Evolutionary conservation across 2,329 filamentous ascomycete species (phyloP).

Genomic region (Pseudogymnoascus pannorum): DNA sequence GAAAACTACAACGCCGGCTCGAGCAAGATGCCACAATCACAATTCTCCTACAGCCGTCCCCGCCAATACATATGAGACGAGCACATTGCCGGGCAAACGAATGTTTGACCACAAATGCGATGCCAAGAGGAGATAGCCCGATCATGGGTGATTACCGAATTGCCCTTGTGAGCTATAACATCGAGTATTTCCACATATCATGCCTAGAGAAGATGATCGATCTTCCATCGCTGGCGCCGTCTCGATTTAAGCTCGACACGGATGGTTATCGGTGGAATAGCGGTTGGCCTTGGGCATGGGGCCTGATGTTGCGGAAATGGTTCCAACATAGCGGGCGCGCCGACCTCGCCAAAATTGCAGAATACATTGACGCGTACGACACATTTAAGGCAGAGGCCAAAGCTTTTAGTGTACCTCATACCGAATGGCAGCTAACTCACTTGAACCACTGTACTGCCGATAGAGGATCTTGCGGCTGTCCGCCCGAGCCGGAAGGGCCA

Average conservation of each 20-base stretch:
- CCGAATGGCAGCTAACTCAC: background rate
- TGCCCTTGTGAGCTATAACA: background rate
- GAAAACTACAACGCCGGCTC: background rate
- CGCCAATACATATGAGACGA: background rate
- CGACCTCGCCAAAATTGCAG: background rate
- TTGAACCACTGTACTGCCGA: background rate
- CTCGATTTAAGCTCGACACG: background rate
- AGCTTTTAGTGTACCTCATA: background rate
- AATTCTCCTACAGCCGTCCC: background rate
- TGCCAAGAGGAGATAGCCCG: background rate
- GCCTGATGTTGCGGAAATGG: background rate
- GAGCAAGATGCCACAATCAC: background rate
- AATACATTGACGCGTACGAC: background rate
- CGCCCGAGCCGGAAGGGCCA: background rate
- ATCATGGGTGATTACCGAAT: background rate
- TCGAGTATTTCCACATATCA: background rate
- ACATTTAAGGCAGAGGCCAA: background rate
- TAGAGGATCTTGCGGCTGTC: background rate
- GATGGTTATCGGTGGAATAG: background rate
- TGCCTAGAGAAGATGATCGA: background rate
- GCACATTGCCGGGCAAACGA: background rate
- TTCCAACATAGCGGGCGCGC: background rate
- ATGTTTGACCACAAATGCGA: background rate
- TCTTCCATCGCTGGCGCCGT: background rate
- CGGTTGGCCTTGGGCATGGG: background rate